Base-by-base conservation (phyloP, 371 early-diverging fungal species). In the Mucor piriformis region DNA sequence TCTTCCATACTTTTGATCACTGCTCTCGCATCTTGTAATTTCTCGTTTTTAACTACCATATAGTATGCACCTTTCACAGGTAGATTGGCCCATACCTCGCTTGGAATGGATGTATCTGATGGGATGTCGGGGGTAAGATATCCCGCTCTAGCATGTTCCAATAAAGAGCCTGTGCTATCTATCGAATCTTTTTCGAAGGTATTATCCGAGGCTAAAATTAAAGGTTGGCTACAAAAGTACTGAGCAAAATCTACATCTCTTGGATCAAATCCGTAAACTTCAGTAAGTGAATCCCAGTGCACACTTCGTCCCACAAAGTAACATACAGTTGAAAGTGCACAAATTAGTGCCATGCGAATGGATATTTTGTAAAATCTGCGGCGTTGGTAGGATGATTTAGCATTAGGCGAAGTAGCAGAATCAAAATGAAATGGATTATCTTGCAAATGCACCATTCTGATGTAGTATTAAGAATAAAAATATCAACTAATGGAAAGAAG, bases 1-100 rank as follows among this genome's bases (percentile, higher is more conserved):
- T 77, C 80, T 46, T 79, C 76, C 25, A 81, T 48, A 27, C 73
- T 76, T 6, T 72, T 65, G 16, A 82, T 75, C 1, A 70, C 70
- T 2, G 63, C 54, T 8, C 78, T 71, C 10, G 70, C 70, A 2
- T 32, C 33, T 7, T 65, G 65, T 7, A 82, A 40, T 29, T 76
- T 62, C 16, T 69, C 74, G 12, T 76, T 74, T 5, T 65, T 50
- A 6, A 72, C 66, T 13, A 72, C 51, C 74, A 77, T 77, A 42
- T 77, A 77, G 18, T 69, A 68, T 7, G 59, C 73, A 15, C 73
- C 74, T 38, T 66, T 73, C 7, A 69, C 69, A 1, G 74, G 74
- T n/a, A 73, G 25, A 10, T 65, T 40, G 6, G 63, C 34, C 74
- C 72, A 74, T 3, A 59, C 50, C 2, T 34, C 21, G 8, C 34